Base-by-base conservation (phyloP, 2,329 filamentous ascomycete species). In the Albifimbria verrucaria region DNA sequence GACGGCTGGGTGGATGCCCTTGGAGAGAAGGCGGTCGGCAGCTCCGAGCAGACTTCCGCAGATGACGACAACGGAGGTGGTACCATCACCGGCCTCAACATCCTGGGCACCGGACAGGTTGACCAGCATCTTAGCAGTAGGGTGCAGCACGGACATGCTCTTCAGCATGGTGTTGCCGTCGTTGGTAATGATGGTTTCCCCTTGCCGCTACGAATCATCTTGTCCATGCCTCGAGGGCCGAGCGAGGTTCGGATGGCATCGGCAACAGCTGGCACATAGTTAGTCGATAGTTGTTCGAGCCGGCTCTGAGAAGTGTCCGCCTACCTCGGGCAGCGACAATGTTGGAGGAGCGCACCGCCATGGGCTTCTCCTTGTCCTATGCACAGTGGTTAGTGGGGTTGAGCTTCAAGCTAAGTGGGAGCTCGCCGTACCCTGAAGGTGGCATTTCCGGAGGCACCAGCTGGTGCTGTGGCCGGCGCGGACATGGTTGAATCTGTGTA, bases 111-210 rank as follows among this genome's bases (percentile, higher is more conserved):
- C 90, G 65, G 93, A 95, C 57, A 99, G 83, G 73, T 99, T 92
- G 67, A 99, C 94, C 62, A 99, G 82, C 94, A 99, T 99, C 79
- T 96, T 97, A 49, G 94, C 94, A 48, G 95, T 96, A n/a, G 94
- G 94, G 71, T 99, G 94, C 88, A 99, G 92, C 62, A 99, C 94
- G 60, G 90, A 89, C 94, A 99, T 97, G 79, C 93, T 93, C 78
- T 90, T 96, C 68, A 99, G 78, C 93, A 99, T 99, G 53, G 94
- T 99, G 78, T 95, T 96, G 72, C 94, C 94, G 76, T 99, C 94
- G 80, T 99, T 99, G 68, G 94, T 99, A 77, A 99, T 99, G 72
- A 97, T 94, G 54, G 92, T 97, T 74, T 96, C 90, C 93, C 94
- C 77, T 91, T 96, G 71, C 92, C 90, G 55, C 89, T 95, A 80